These are phyloP conservation scores for Metschnikowia colocasiae DNA, from an alignment of 805 yeast genomes.

Conservation along the genomic window DNA sequence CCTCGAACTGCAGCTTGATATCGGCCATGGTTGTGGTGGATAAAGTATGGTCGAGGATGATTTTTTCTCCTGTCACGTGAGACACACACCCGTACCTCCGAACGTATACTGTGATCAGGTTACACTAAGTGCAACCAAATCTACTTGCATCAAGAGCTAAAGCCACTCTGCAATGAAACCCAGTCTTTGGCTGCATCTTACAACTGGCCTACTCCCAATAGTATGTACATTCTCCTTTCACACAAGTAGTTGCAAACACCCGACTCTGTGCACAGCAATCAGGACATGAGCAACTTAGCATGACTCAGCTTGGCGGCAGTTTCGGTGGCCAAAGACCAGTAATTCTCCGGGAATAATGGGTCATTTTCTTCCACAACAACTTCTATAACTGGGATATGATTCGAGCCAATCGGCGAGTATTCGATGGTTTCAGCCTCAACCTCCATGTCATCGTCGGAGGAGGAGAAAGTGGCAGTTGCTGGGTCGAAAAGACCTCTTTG, in stretches of 20 bases:
- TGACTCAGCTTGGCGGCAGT: neutral
- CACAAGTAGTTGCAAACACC: too few relatives aligned
- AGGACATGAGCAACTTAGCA: neutral
- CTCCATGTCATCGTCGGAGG: slow-evolving; percentile 11
- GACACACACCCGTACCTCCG: neutral
- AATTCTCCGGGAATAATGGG: slow-evolving; percentile 10
- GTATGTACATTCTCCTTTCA: too few relatives aligned
- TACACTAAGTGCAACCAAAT: too few relatives aligned
- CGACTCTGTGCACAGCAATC: too few relatives aligned
- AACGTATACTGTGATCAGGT: too few relatives aligned
- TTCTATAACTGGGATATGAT: slow-evolving; percentile 42
- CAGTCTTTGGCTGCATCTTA: too few relatives aligned
- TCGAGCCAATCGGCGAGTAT: slow-evolving; percentile 6
- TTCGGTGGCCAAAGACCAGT: neutral
- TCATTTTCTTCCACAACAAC: slow-evolving; percentile 37
- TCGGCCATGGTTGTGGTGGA: slow-evolving; percentile 22
- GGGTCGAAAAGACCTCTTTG: slow-evolving; percentile 1
- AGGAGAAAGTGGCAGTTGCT: neutral
- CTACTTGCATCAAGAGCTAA: too few relatives aligned
- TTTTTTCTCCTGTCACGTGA: neutral
- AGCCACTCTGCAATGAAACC: too few relatives aligned
- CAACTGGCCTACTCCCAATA: too few relatives aligned
- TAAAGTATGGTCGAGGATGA: too few relatives aligned
- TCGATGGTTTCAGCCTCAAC: neutral
- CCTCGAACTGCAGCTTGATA: slow-evolving; percentile 36